phyloP scores from a whole-genome alignment of 108 stramenopile species.

The Epithemia pelagica region DNA sequence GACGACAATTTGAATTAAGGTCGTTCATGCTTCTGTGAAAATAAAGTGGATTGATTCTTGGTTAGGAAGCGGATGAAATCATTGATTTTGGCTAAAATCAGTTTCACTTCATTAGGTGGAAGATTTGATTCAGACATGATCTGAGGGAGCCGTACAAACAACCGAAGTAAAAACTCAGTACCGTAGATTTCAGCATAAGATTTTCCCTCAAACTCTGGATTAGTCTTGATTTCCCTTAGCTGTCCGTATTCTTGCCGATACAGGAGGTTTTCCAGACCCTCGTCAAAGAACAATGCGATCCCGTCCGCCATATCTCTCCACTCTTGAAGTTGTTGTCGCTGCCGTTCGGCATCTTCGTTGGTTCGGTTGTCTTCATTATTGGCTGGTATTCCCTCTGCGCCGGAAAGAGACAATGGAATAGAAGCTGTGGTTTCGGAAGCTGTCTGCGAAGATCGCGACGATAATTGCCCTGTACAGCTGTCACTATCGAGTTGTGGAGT shows the following conservation, averaged over 20 bases:
- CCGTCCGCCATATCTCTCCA: conserved; percentile 73
- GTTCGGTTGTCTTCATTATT: neutral
- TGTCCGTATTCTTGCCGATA: conserved; percentile 53
- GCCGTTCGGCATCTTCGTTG: neutral
- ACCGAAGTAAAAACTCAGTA: conserved; percentile 54
- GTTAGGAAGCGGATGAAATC: conserved; percentile 65
- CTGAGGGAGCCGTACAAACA: conserved; percentile 45
- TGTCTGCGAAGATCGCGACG: too few relatives aligned
- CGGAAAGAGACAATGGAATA: too few relatives aligned
- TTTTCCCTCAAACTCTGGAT: neutral
- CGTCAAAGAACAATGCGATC: conserved; percentile 57
- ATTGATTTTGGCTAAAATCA: conserved; percentile 51
- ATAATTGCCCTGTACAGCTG: neutral
- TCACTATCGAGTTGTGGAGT: neutral
- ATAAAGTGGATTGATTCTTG: conserved; percentile 48
- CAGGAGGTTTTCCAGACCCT: conserved; percentile 53
- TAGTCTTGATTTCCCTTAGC: conserved; percentile 17
- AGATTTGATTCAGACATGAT: conserved; percentile 27
- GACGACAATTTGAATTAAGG: too few relatives aligned
- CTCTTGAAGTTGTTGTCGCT: conserved; percentile 7
- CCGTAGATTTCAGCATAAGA: conserved; percentile 47
- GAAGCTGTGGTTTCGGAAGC: too few relatives aligned
- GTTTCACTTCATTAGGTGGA: conserved; percentile 14
- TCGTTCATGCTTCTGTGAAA: conserved; percentile 12
- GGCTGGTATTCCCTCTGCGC: too few relatives aligned